These are phyloP conservation scores for Durio zibethinus DNA, from an alignment of 345 rosid species.

Conservation along the genomic window DNA sequence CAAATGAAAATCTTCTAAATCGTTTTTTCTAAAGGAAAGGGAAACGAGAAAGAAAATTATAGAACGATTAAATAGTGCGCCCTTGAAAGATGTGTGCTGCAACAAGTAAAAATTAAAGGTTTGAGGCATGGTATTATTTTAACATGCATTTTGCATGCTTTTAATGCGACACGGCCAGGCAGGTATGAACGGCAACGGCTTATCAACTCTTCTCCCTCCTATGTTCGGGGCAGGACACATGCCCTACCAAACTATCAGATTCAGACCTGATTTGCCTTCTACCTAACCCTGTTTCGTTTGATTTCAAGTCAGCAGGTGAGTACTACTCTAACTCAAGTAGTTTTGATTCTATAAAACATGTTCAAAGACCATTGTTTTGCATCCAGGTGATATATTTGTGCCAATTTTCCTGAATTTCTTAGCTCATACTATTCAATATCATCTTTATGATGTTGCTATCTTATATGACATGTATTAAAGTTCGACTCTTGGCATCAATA, in stretches of 20 bases:
- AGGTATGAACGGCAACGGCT: neutral
- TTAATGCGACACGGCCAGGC: neutral
- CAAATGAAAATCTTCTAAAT: too few relatives aligned
- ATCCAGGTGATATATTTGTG: constrained; percentile 55
- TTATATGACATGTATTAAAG: neutral
- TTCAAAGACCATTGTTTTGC: constrained; percentile 68
- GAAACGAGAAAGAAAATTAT: too few relatives aligned
- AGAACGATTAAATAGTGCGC: neutral
- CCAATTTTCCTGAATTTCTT: neutral
- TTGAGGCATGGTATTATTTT: too few relatives aligned
- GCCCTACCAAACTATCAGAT: neutral
- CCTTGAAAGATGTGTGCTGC: neutral
- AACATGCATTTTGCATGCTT: neutral
- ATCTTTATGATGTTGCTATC: neutral
- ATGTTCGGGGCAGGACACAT: neutral
- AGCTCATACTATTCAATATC: neutral
- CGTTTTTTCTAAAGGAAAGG: too few relatives aligned
- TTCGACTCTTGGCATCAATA: too few relatives aligned
- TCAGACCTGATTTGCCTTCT: neutral
- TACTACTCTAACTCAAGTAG: constrained; percentile 83
- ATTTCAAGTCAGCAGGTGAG: constrained; percentile 29
- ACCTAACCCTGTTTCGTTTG: neutral
- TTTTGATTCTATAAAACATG: constrained; percentile 59
- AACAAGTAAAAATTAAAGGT: neutral
- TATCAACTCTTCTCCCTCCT: neutral